Conservation (phyloP, 768 basidiomycete species). For the Postia placenta region DNA sequence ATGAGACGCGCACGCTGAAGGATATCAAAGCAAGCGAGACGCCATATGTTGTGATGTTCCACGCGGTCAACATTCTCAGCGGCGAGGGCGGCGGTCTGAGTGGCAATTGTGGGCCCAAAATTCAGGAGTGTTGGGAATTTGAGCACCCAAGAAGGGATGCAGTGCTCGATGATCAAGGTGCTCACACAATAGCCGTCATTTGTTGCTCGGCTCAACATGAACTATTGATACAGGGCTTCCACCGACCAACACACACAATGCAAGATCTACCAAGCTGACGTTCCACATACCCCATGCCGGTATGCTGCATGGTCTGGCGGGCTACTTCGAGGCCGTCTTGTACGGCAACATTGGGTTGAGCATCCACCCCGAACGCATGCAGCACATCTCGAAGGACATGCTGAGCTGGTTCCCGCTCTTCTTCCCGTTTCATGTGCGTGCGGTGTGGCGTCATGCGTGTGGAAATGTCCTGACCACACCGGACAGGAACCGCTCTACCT, state of each 20-base stretch:
- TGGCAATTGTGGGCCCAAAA: constrained; percentile 69
- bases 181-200: background rate
- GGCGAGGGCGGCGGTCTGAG: constrained; percentile 58
- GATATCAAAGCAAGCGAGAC: constrained; percentile 80
- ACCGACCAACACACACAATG: constrained; percentile 94
- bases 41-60: constrained; percentile 98
- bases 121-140: constrained; percentile 98
- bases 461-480: background rate
- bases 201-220: background rate
- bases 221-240: constrained; percentile 59
- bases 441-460: constrained; percentile 4
- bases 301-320: constrained; percentile 88
- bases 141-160: constrained; percentile 86
- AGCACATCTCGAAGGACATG: constrained; percentile 90
- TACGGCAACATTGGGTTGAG: constrained; percentile 89
- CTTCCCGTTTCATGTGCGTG: constrained; percentile 82
- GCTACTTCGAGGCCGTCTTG: constrained; percentile 93
- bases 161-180: constrained; percentile 67
- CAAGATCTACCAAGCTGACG: constrained; percentile 74
- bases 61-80: constrained; percentile 85
- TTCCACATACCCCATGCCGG: constrained; percentile 96
- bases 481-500: constrained; percentile 86
- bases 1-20: constrained; percentile 65
- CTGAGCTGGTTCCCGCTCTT: constrained; percentile 98
- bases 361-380: constrained; percentile 88